Evolutionary conservation across 352 stramenopile genomes (phyloP), one percentile per base, ranked within the genome.

Genomic region (Phytophthora crassamura): DNA sequence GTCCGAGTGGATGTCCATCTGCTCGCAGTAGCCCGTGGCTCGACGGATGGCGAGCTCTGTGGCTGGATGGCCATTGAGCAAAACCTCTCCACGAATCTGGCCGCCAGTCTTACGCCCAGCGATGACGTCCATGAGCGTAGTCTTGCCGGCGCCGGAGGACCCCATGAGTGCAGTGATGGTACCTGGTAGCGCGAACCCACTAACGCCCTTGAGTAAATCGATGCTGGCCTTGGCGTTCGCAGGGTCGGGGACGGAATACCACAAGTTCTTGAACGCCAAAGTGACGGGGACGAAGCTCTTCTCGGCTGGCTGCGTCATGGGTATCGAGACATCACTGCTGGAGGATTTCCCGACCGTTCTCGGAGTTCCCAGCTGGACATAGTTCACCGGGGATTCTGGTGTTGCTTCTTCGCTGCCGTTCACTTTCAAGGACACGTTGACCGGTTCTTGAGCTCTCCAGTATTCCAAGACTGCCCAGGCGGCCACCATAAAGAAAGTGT

Each of bases 81-180:
- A 45, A 48, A 98, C 83, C 3, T 94, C 58, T 9, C 93, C 92
- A 28, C 64, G 74, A 46, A 97, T 80, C 7, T 43, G 69, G n/a
- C 94, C 93, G 7, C 78, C 79, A 15, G 77, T 92, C 66, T 98
- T 98, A 32, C 94, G 77, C 11, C 95, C 74, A 12, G 93, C 89
- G 32, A 98, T 91, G 5, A 98, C 92, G 72, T 98, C 91, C 67
- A 97, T 90, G 11, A 98, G 70, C 5, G 93, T 98, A 1, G 93
- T 97, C 63, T 98, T 97, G 1, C 92, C 90, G 34, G 87, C 82
- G 22, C 84, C 84, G 7, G 72, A 79, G 2, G 76, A 77, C 14
- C 80, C 82, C 74, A 88, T 87, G 12, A 90, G 59, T 1, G 78
- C 80, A 5, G 75, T 81, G 14, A 90, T 75, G 3, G 59, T 75